Conservation (phyloP, 192 early-diverging fungal genomes). For the Entomortierella parvispora region DNA sequence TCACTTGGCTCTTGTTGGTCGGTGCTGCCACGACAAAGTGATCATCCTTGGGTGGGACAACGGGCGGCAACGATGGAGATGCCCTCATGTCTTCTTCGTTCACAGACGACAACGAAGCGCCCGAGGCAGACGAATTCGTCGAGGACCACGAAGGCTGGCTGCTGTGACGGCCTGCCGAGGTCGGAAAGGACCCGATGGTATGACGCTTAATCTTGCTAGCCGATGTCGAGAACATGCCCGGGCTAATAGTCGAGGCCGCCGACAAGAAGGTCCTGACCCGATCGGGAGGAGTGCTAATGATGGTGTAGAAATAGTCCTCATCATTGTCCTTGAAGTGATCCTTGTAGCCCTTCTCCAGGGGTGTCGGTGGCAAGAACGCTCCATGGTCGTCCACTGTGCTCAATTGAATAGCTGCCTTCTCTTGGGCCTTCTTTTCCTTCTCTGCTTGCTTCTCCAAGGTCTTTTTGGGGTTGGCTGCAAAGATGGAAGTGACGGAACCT, state of each 20-base stretch:
- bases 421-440: constrained; percentile 43
- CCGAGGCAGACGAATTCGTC: background rate
- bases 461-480: constrained; percentile 18
- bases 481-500: constrained; percentile 12
- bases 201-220: constrained; percentile 40
- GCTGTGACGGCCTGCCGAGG: background rate
- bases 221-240: constrained; percentile 36
- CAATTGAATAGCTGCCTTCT: constrained; percentile 37
- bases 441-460: constrained; percentile 28
- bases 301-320: constrained; percentile 37
- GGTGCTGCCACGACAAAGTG: constrained; percentile 7
- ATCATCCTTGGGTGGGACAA: constrained; percentile 32
- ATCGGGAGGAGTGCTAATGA: constrained; percentile 35
- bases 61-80: background rate
- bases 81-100: constrained; percentile 8
- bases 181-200: constrained; percentile 9
- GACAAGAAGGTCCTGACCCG: constrained; percentile 37
- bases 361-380: constrained; percentile 27
- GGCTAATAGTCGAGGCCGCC: constrained; percentile 28
- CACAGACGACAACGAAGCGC: background rate
- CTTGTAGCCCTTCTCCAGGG: constrained; percentile 39
- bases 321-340: constrained; percentile 42
- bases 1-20: constrained; percentile 4
- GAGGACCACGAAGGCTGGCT: background rate
- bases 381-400: constrained; percentile 23